Conservation (phyloP, 768 basidiomycete genomes). For the Hericium rajendrae region DNA sequence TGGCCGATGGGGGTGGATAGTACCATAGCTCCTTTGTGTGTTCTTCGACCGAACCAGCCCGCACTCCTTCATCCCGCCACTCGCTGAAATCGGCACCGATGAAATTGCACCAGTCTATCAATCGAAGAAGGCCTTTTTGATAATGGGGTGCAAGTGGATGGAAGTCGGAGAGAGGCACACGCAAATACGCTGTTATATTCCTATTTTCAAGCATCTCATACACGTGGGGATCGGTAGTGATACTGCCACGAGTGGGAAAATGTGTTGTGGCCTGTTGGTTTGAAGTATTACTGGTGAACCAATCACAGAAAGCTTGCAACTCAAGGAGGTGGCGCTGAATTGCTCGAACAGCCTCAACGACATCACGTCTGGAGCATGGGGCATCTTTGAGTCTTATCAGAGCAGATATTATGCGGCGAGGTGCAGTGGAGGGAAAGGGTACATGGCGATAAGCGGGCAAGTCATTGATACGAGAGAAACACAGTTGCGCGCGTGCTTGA, state of each 20-base stretch:
- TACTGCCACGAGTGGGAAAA: no score
- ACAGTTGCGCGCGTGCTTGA: not conserved
- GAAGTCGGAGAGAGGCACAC: not conserved
- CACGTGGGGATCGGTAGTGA: not conserved
- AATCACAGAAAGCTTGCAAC: not conserved
- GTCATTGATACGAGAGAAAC: not conserved
- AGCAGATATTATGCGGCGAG: not conserved
- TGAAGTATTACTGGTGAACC: not conserved
- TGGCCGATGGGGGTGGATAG: not conserved
- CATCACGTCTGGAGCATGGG: not conserved
- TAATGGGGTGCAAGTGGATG: not conserved
- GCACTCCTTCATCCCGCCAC: not conserved
- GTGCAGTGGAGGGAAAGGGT: not conserved
- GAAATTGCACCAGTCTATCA: not conserved
- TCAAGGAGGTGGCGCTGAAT: not conserved
- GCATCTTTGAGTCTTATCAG: not conserved
- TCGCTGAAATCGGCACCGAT: not conserved
- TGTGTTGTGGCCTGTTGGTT: not conserved
- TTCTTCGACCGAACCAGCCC: not conserved
- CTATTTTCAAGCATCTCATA: not conserved
- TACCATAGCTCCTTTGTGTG: not conserved
- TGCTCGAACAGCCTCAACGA: not conserved
- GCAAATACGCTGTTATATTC: not conserved
- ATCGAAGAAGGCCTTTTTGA: not conserved
- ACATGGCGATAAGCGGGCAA: not conserved